These are phyloP conservation scores for Malus hybrid DNA, from an alignment of 331 rosid genomes.

Conservation along the genomic window DNA sequence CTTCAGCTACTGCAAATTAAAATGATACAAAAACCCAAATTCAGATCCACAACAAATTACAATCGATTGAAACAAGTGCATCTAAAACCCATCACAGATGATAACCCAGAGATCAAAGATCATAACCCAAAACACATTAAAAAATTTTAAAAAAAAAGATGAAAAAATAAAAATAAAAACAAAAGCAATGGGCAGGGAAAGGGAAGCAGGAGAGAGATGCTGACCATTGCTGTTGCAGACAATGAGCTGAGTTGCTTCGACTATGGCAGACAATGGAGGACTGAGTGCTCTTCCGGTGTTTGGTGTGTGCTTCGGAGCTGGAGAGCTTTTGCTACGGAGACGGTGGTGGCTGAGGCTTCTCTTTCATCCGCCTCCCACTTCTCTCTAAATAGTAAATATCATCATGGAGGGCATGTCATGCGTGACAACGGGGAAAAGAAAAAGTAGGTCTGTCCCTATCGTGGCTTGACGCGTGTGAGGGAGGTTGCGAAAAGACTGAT, in stretches of 20 bases:
- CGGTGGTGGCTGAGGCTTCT: neutral
- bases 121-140: neutral
- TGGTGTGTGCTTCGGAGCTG: neutral
- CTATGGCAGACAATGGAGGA: neutral
- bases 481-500: accelerated
- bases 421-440: conserved; percentile 18
- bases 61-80: neutral
- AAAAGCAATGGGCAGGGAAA: neutral
- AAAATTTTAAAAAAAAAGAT: neutral
- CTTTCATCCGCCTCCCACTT: neutral
- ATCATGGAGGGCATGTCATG: conserved; percentile 21
- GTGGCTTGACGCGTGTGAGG: conserved; percentile 8
- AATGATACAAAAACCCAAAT: neutral
- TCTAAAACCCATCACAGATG: neutral
- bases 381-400: conserved; percentile 3
- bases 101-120: neutral
- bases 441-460: conserved; percentile 10
- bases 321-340: neutral
- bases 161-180: neutral
- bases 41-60: conserved; percentile 10
- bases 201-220: neutral
- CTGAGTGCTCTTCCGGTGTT: neutral
- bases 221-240: conserved; percentile 22
- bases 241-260: neutral
- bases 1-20: neutral